Evolutionary conservation across 1,284 basidiomycete genomes (phyloP).

Genomic region (Ceratobasidium sp.): DNA sequence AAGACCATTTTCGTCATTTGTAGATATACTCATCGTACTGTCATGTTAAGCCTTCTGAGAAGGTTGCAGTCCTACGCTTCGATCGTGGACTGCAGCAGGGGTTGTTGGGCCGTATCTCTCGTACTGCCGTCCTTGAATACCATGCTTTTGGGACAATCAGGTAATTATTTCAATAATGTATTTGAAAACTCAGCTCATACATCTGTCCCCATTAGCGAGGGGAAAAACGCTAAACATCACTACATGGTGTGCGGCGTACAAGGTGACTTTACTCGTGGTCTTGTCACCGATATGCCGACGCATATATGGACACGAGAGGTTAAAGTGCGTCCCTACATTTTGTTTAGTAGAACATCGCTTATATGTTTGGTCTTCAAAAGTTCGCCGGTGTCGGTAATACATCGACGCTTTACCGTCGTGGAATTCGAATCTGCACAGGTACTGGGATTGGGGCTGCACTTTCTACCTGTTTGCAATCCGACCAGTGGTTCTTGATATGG

Average conservation of each 20-base stretch:
- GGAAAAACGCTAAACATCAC: slow-evolving; percentile 73
- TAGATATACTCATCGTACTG: no score
- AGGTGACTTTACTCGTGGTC: slow-evolving; percentile 76
- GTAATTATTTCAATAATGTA: background rate
- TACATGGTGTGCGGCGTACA: slow-evolving; percentile 82
- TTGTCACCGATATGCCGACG: slow-evolving; percentile 73
- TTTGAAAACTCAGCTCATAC: background rate
- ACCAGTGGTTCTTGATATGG: slow-evolving; percentile 76
- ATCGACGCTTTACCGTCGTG: slow-evolving; percentile 74
- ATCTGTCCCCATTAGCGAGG: slow-evolving; percentile 60
- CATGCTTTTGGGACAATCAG: slow-evolving; percentile 72
- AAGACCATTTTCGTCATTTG: background rate
- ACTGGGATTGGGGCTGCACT: slow-evolving; percentile 80
- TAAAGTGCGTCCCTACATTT: slow-evolving; percentile 60
- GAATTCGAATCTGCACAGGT: slow-evolving; percentile 79
- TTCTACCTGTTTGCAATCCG: slow-evolving; percentile 57
- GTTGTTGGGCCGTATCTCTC: slow-evolving; percentile 70
- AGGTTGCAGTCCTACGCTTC: slow-evolving; percentile 72
- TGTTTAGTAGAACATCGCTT: background rate
- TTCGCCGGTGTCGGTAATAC: slow-evolving; percentile 84
- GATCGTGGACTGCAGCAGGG: slow-evolving; percentile 76
- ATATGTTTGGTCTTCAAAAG: slow-evolving; percentile 52
- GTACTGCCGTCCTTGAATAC: slow-evolving; percentile 69
- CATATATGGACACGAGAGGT: slow-evolving; percentile 78
- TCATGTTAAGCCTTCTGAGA: slow-evolving; percentile 66